A percentile compares a stretch with the other conserved stretches of the same genome.
Evolutionary conservation across 2,329 filamentous ascomycete species (phyloP).

Genomic region (Ophiostoma pallidulum): DNA sequence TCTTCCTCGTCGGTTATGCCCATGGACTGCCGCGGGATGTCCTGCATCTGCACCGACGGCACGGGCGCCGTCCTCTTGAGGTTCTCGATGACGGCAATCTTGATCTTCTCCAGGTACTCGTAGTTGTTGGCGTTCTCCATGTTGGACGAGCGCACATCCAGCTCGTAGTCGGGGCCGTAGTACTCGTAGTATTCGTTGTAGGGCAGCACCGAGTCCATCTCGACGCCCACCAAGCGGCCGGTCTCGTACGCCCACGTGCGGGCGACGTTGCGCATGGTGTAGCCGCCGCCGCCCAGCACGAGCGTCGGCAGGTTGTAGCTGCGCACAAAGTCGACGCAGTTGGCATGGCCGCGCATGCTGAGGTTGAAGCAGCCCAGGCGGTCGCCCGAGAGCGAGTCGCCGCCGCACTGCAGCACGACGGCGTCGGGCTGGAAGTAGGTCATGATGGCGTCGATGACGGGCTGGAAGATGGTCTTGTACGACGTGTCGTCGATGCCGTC

Average conservation of each 20-base stretch:
- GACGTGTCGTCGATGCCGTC: constrained; percentile 85
- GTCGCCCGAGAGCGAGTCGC: constrained; percentile 89
- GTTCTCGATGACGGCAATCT: constrained; percentile 75
- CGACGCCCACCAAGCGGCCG: constrained; percentile 72
- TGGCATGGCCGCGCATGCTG: constrained; percentile 91
- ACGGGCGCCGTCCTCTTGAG: constrained; percentile 75
- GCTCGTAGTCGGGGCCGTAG: constrained; percentile 81
- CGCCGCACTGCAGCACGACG: constrained; percentile 91
- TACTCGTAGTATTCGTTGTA: constrained; percentile 98
- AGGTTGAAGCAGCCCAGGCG: constrained; percentile 94
- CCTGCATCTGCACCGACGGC: constrained; percentile 86
- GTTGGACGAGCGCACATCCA: constrained; percentile 81
- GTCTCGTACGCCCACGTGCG: constrained; percentile 97
- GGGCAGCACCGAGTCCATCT: constrained; percentile 73
- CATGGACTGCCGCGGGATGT: constrained; percentile 55
- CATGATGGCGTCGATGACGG: constrained; percentile 80
- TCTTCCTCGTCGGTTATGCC: constrained; percentile 59
- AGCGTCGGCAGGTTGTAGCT: constrained; percentile 74
- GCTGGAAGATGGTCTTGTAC: constrained; percentile 85
- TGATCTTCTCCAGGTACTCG: constrained; percentile 74
- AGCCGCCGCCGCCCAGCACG: constrained; percentile 91
- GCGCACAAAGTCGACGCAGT: constrained; percentile 88
- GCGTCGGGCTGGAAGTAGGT: constrained; percentile 81
- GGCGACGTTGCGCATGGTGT: constrained; percentile 94
- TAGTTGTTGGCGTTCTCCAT: constrained; percentile 86